A percentile compares a stretch with the other conserved stretches of the same genome.
Conservation (phyloP, 768 basidiomycete genomes). For the Xerocomellus chrysenteron region DNA sequence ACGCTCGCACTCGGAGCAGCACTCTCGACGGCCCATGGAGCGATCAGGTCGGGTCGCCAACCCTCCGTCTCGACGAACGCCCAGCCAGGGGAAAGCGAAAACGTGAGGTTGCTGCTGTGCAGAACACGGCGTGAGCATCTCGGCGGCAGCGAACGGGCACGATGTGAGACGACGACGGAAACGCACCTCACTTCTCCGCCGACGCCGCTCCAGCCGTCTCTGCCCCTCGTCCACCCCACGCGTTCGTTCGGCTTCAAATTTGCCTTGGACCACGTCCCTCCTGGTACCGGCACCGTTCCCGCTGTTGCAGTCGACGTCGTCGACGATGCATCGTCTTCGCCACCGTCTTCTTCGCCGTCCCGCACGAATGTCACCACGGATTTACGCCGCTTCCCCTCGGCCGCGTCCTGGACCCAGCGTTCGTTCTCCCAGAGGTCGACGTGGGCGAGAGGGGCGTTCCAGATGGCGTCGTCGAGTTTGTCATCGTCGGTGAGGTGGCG, state of each 20-base stretch:
- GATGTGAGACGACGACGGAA: not conserved
- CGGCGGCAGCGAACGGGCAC: not conserved
- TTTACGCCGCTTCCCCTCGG: conserved; percentile 6
- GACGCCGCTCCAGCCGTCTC: conserved; percentile 16
- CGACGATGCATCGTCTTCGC: conserved; percentile 3
- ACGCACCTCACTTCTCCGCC: conserved; percentile 9
- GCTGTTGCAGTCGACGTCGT: conserved; percentile 1
- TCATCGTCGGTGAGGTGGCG: conserved; percentile 58
- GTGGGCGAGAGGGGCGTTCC: conserved; percentile 61
- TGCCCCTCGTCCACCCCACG: conserved; percentile 10
- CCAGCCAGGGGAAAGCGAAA: conserved; percentile 75
- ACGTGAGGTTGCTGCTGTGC: conserved; percentile 75
- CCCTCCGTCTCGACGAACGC: conserved; percentile 72
- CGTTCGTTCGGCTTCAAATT: conserved; percentile 12
- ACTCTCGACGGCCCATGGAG: conserved; percentile 46
- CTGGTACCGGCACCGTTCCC: not conserved
- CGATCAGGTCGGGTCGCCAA: conserved; percentile 68
- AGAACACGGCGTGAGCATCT: conserved; percentile 15
- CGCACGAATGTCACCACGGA: not conserved
- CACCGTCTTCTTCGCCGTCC: conserved; percentile 13
- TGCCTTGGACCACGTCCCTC: conserved; percentile 15
- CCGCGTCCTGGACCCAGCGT: conserved; percentile 42
- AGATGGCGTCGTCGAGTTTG: conserved; percentile 58
- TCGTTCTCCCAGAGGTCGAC: conserved; percentile 86
- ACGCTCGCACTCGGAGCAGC: not conserved